Base-by-base conservation (phyloP, 306 rosid species). In the Glycyrrhiza uralensis region DNA sequence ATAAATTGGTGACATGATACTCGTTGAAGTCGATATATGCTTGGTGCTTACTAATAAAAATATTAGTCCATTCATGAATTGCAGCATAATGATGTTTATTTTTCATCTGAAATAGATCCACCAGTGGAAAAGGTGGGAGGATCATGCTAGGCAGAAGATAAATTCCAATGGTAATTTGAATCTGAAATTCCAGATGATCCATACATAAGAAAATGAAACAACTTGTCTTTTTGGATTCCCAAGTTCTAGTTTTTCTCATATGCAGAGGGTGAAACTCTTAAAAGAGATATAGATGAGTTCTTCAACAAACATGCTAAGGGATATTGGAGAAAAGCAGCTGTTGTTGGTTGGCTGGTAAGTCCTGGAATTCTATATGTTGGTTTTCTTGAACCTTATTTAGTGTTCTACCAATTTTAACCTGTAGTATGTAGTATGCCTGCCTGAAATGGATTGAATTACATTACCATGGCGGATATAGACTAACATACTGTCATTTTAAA, bases 61-160 rank as follows among this genome's bases (percentile, higher is more conserved):
- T 52, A 49, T 12, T 45, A 46, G 67, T 71, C 19, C 67, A 59
- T 51, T 24, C 67, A 67, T 51, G 69, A 76, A 66, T 28, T 54
- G 11, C 30, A 7, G 35, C 74, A 58, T 79, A 66, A 46, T 70
- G 57, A 42, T 69, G 69, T 63, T 76, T 76, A 55, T 5, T 18
- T 63, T 76, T 80, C 13, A 30, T 28, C 12, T 36, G 20, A 5
- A 66, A 78, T 69, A 91, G 98, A 79, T 93, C 26, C 81, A 79
- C 12, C 79, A 81, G 13, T 93, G 98, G 98, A 91, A 87, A 70
- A 24, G 0, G 6, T 93, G 97, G 98, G 98, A 93, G 77, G 62
- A 82, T 44, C 4, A 73, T 0, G 58, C 80, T 78, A 68, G 20
- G 81, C 5, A 7, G 0, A 57, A 20, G 12, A 11, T 2, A 61